phyloP scores from a whole-genome alignment of 129 eudicot species.

The Escallonia herrerae region DNA sequence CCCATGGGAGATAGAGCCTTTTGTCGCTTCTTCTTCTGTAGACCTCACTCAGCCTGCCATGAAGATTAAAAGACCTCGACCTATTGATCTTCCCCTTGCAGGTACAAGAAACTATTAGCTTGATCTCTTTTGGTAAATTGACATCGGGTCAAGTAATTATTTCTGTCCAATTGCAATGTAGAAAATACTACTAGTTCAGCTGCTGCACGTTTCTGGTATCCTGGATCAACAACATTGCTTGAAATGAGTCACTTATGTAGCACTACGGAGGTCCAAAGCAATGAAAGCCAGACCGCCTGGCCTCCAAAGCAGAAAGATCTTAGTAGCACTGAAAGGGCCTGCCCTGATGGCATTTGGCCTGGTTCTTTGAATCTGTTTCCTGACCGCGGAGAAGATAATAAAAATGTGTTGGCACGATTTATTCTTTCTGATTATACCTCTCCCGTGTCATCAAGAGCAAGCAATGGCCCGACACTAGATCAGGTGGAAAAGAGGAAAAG shows the following conservation, averaged over 20 bases:
- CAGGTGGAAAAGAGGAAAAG: conserved; percentile 24
- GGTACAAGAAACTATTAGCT: conserved; percentile 25
- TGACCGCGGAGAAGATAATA: conserved; percentile 16
- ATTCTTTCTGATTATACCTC: conserved; percentile 17
- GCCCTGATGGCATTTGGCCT: conserved; percentile 17
- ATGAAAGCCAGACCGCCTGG: conserved; percentile 26
- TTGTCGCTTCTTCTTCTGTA: conserved; percentile 30
- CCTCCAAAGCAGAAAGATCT: conserved; percentile 17
- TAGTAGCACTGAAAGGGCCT: not conserved
- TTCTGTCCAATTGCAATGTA: conserved; percentile 8
- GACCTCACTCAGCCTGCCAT: conserved; percentile 28
- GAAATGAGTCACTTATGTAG: conserved; percentile 26
- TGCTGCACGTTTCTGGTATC: conserved; percentile 33
- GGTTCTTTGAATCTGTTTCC: conserved; percentile 17
- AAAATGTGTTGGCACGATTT: conserved; percentile 8
- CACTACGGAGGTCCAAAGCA: conserved; percentile 17
- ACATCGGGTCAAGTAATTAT: not conserved
- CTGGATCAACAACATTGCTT: conserved; percentile 14
- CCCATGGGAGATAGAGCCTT: conserved; percentile 71
- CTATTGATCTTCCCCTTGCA: conserved; percentile 30
- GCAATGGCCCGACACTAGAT: conserved; percentile 8
- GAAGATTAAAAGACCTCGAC: conserved; percentile 56
- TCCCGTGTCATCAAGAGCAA: conserved; percentile 20
- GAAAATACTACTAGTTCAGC: conserved; percentile 19
- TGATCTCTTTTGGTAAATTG: not conserved